Conservation (phyloP, 192 early-diverging fungal species). For the Coemansia interrupta region DNA sequence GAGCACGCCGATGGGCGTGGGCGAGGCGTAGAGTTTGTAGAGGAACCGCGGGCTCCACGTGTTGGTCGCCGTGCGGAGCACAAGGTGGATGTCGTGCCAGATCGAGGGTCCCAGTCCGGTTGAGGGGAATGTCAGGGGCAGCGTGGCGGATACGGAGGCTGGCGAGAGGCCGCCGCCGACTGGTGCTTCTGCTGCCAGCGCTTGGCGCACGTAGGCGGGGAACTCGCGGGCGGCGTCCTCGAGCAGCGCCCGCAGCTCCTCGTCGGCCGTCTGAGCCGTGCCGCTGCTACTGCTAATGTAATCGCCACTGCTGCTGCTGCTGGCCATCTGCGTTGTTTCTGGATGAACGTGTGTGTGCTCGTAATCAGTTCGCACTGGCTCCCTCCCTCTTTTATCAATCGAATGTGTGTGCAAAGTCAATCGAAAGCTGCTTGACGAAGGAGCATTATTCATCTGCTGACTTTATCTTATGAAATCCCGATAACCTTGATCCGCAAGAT, state of each 20-base stretch:
- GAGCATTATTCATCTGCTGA: too few relatives aligned
- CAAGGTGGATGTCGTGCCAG: conserved; percentile 34
- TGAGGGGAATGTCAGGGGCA: conserved; percentile 8
- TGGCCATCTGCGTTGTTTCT: neutral
- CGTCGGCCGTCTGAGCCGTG: conserved; percentile 10
- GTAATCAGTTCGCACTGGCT: too few relatives aligned
- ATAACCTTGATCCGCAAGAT: too few relatives aligned
- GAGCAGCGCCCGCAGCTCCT: conserved; percentile 31
- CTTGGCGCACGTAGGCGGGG: conserved; percentile 17
- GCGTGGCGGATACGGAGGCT: neutral
- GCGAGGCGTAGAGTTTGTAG: conserved; percentile 79
- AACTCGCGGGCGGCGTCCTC: conserved; percentile 18
- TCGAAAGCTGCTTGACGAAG: too few relatives aligned
- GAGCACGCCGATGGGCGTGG: conserved; percentile 70
- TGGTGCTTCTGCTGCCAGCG: neutral
- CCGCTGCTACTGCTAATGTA: neutral
- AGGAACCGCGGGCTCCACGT: conserved; percentile 71
- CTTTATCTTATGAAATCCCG: too few relatives aligned
- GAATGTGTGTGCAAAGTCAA: too few relatives aligned
- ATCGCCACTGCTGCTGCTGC: neutral
- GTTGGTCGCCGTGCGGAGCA: conserved; percentile 28
- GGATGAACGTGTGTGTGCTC: neutral
- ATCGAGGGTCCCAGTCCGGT: conserved; percentile 18
- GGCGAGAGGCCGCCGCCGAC: too few relatives aligned
- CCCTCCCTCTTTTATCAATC: too few relatives aligned